phyloP scores from a whole-genome alignment of 164 flowering plant species.

The Aristolochia californica region DNA sequence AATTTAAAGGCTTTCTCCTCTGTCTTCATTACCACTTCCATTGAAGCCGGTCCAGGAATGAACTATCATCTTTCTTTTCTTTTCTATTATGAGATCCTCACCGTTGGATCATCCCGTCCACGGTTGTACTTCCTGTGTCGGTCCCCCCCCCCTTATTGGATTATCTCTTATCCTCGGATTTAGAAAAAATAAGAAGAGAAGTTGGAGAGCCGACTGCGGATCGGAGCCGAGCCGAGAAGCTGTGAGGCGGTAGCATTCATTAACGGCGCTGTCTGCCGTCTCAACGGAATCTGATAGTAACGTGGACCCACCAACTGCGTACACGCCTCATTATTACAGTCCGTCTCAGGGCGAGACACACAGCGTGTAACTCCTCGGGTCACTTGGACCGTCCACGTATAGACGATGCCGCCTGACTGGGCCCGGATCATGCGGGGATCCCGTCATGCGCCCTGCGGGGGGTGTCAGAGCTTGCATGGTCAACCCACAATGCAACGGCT shows the following conservation, averaged over 20 bases:
- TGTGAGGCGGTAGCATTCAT: background rate
- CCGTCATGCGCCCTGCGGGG: background rate
- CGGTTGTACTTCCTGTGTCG: too few species aligned
- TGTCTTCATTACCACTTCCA: too few species aligned
- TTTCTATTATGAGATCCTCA: too few species aligned
- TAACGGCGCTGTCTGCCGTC: background rate
- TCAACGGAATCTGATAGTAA: background rate
- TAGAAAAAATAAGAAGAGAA: too few species aligned
- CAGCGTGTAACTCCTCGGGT: background rate
- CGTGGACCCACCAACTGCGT: background rate
- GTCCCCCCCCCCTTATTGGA: too few species aligned
- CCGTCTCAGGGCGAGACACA: background rate
- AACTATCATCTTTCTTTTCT: too few species aligned
- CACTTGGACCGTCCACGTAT: too few species aligned
- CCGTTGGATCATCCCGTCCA: too few species aligned
- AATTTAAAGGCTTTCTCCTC: too few species aligned
- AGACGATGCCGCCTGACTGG: background rate
- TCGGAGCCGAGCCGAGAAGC: background rate
- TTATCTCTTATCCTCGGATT: too few species aligned
- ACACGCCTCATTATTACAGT: background rate
- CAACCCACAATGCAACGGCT: too few species aligned
- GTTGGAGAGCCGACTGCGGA: background rate
- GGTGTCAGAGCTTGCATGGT: slow-evolving; percentile 2
- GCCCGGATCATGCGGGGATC: background rate
- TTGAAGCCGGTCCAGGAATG: too few species aligned